Conservation (phyloP, 768 basidiomycete genomes). For the Mycena metata region DNA sequence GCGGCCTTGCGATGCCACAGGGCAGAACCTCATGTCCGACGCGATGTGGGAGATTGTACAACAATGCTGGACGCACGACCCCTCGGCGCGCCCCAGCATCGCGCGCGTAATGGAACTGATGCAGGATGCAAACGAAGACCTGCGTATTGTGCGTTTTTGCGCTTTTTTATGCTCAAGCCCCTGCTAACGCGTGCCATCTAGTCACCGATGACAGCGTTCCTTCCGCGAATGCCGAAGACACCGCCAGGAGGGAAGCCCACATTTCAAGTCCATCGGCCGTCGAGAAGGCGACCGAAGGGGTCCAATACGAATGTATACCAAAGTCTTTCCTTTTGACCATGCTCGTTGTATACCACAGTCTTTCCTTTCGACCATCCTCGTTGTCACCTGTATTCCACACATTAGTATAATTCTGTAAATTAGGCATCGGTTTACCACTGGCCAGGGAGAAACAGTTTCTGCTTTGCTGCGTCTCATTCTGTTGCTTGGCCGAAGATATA, state of each 20-base stretch:
- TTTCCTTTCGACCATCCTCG: constrained; percentile 23
- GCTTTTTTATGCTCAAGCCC: neutral
- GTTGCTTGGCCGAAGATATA: too few relatives aligned
- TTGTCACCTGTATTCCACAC: constrained; percentile 11
- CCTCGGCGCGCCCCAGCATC: constrained; percentile 34
- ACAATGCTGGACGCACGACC: constrained; percentile 36
- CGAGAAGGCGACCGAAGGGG: constrained; percentile 30
- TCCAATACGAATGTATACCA: constrained; percentile 24
- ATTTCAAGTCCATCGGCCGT: constrained; percentile 21
- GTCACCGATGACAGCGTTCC: constrained; percentile 1
- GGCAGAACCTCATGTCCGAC: constrained; percentile 31
- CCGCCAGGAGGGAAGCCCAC: constrained; percentile 23
- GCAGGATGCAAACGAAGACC: constrained; percentile 30
- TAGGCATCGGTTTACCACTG: neutral
- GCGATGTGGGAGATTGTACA: constrained; percentile 37
- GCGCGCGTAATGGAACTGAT: constrained; percentile 36
- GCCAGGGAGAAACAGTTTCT: too few relatives aligned
- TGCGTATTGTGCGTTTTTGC: constrained; percentile 5
- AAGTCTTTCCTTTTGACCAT: constrained; percentile 29
- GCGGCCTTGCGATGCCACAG: constrained; percentile 31
- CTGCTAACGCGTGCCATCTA: neutral
- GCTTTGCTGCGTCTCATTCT: too few relatives aligned
- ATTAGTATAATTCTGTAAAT: neutral
- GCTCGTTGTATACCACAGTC: constrained; percentile 21
- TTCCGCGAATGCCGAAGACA: constrained; percentile 17